Evolutionary conservation across 768 basidiomycete genomes (phyloP).

Genomic region (Lactarius quietus): DNA sequence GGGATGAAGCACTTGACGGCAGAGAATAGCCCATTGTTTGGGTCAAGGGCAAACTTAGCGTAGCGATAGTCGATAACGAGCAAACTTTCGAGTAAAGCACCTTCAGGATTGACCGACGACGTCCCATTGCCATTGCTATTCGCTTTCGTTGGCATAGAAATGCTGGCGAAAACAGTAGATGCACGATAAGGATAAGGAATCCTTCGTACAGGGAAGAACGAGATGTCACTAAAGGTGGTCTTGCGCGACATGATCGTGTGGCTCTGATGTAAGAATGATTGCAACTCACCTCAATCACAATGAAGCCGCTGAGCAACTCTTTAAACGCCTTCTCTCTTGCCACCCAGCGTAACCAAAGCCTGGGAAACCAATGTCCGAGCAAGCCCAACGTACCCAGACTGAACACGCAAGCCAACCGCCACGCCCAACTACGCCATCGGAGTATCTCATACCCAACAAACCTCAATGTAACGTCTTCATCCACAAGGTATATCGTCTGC

Average conservation of each 20-base stretch:
- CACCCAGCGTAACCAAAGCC: conserved; percentile 85
- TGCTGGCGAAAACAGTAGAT: conserved; percentile 69
- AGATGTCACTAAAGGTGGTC: conserved; percentile 82
- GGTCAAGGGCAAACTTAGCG: conserved; percentile 84
- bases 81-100: conserved; percentile 47
- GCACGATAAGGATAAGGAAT: conserved; percentile 74
- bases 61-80: conserved; percentile 88
- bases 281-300: conserved; percentile 82
- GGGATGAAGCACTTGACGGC: conserved; percentile 63
- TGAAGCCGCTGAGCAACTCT: conserved; percentile 61
- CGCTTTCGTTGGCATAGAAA: conserved; percentile 21
- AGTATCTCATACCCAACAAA: conserved; percentile 82
- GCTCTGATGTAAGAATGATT: conserved; percentile 4
- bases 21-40: conserved; percentile 73
- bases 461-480: conserved; percentile 86
- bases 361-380: conserved; percentile 91
- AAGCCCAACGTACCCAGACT: conserved; percentile 72
- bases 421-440: conserved; percentile 57
- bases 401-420: conserved; percentile 66
- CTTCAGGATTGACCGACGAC: conserved; percentile 33
- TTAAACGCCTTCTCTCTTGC: conserved; percentile 81
- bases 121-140: conserved; percentile 27
- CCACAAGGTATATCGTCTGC: conserved; percentile 80
- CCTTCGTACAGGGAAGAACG: conserved; percentile 65
- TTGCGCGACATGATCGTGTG: conserved; percentile 37